Percentiles rank a stretch among this genome's conserved stretches.
These are phyloP conservation scores for Globisporangium mamillatum DNA, from an alignment of 352 stramenopile genomes.

Conservation along the genomic window DNA sequence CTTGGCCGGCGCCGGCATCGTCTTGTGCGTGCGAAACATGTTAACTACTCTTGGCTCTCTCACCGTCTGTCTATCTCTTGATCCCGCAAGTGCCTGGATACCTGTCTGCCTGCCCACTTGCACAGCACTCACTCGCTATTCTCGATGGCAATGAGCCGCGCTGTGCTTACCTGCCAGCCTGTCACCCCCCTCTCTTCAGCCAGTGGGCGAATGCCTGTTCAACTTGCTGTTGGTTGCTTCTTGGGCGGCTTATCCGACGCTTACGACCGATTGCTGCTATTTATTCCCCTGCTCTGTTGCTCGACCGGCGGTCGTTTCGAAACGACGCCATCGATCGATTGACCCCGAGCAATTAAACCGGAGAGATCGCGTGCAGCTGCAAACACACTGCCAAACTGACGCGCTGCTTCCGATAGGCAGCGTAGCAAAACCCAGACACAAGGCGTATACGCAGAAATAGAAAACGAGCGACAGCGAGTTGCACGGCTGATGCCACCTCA, in stretches of 20 bases:
- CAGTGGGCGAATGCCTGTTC: not conserved
- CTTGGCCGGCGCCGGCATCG: constrained; percentile 12
- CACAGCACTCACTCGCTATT: not conserved
- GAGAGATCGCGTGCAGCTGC: not conserved
- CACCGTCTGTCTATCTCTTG: not conserved
- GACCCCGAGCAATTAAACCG: not conserved
- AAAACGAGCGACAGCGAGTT: not conserved
- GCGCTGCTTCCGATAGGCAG: not conserved
- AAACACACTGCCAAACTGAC: not conserved
- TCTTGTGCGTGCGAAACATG: constrained; percentile 19
- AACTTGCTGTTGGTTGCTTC: not conserved
- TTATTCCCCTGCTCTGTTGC: not conserved
- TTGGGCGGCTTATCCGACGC: constrained; percentile 1
- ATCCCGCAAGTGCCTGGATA: not conserved
- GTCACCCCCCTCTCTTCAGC: not conserved
- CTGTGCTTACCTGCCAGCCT: not conserved
- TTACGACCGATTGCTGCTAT: constrained; percentile 1
- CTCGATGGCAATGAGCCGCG: not conserved
- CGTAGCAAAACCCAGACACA: not conserved
- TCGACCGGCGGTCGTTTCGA: constrained; percentile 2
- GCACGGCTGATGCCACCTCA: constrained; percentile 2
- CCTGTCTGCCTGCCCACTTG: not conserved
- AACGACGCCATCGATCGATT: not conserved
- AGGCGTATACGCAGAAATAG: not conserved
- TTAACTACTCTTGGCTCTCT: not conserved